Evolutionary conservation across 495 filamentous ascomycete genomes (phyloP), one percentile per base, ranked within the genome.

Genomic region (Neurospora sp.): DNA sequence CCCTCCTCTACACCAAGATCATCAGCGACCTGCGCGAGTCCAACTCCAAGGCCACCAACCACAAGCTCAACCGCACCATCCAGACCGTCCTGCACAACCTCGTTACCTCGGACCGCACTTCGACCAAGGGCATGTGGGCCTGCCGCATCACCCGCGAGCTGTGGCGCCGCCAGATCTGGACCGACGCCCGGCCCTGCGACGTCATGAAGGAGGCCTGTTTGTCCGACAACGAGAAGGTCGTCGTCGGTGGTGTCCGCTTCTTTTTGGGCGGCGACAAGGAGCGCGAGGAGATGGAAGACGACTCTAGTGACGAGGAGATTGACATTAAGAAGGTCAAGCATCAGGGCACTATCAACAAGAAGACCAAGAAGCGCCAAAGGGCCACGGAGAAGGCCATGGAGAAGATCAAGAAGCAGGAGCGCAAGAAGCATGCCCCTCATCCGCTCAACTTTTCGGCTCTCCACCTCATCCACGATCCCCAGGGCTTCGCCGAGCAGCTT

Each of bases 221-320:
- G 73, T 86, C 91, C 3, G 89, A 95, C 41, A 94, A 97, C 74
- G 91, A 93, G 73, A 98, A 98, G 82, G 93, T 98, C 20, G 89
- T 96, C 44, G 81, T 90, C 18, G 94, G 94, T 8, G 94, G 93
- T 41, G 92, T 97, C 3, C 86, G 92, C 39, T 99, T 98, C 85
- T 99, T 99, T 84, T 85, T 99, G 1, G 96, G 96, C 38, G 94
- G 94, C 35, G 94, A 98, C 80, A 92, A 94, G 80, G 96, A 97
- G 82, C 87, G 94, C 71, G 96, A 98, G 78, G 95, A 98, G 75
- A 84, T 91, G 68, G 92, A 94, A 44, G 94, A 97, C 70, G 94
- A 97, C 69, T 92, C 88, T 79, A 94, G 92, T 80, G 93, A 94
- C 78, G 92, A 94, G 22, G 88, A 83, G 18, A 82, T 97, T 38